Percentiles rank a stretch among this genome's conserved stretches.
Conservation (phyloP, 495 filamentous ascomycete genomes). For the Penicillium bialowiezense region DNA sequence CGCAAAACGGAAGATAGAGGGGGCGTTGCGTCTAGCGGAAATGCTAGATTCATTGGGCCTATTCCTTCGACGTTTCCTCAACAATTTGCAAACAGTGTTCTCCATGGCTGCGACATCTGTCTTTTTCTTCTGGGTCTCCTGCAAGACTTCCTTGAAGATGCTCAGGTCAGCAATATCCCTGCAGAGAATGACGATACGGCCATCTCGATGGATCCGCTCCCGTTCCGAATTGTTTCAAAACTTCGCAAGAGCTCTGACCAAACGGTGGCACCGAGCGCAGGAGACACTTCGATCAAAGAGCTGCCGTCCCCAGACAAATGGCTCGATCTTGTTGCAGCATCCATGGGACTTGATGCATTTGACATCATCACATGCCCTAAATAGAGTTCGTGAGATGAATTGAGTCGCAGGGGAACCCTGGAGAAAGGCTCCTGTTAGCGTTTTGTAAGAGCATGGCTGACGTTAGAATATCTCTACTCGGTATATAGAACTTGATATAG, state of each 20-base stretch:
- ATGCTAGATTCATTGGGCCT: conserved; percentile 14
- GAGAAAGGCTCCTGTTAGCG: neutral
- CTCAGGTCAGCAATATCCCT: neutral
- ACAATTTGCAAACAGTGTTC: conserved; percentile 21
- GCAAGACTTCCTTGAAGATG: conserved; percentile 8
- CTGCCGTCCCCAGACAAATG: conserved; percentile 14
- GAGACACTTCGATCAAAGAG: neutral
- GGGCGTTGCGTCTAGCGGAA: neutral
- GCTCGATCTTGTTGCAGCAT: conserved; percentile 24
- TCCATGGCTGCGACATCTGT: conserved; percentile 17
- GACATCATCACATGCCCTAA: conserved; percentile 8
- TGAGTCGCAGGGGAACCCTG: neutral
- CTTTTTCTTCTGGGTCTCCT: conserved; percentile 15
- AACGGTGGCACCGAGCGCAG: neutral
- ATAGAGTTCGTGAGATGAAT: neutral
- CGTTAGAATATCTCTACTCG: too few species aligned
- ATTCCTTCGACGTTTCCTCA: conserved; percentile 20
- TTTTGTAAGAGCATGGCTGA: neutral
- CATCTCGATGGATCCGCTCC: conserved; percentile 4
- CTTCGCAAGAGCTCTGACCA: neutral
- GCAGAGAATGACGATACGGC: neutral
- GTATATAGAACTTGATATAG: too few species aligned
- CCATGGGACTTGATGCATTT: conserved; percentile 23
- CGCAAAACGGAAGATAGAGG: neutral
- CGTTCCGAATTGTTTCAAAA: conserved; percentile 19